Percentiles rank a stretch among this genome's conserved stretches.
Evolutionary conservation across 371 early-diverging fungal species (phyloP).

Genomic region (Zychaea mexicana): DNA sequence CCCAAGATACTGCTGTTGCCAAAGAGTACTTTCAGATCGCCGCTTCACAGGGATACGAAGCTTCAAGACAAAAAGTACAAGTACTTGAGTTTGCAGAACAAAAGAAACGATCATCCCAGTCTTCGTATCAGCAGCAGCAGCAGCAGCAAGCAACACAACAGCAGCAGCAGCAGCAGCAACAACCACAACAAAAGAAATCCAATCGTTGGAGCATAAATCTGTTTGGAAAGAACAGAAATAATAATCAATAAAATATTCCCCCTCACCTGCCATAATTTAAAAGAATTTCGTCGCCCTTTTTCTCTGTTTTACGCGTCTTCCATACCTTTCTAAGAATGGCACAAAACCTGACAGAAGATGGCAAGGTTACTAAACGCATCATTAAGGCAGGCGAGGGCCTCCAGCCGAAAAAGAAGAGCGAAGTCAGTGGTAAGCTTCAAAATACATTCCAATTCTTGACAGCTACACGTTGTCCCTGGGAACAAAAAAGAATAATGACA

Average conservation of each 20-base stretch:
- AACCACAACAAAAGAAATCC: conserved; percentile 24
- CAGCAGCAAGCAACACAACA: conserved; percentile 8
- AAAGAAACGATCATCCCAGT: conserved; percentile 1
- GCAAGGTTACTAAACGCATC: conserved; percentile 40
- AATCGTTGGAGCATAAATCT: conserved; percentile 45
- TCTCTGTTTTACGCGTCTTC: neutral
- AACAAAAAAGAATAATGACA: no score
- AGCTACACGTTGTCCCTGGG: no score
- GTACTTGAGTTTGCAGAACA: conserved; percentile 7
- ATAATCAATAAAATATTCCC: neutral
- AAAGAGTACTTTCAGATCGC: conserved; percentile 51
- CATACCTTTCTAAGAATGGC: conserved; percentile 4
- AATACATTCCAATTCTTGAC: no score
- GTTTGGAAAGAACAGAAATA: conserved; percentile 26
- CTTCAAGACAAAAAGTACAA: conserved; percentile 33
- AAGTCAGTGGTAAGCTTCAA: conserved; percentile 28
- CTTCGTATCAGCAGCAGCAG: conserved; percentile 13
- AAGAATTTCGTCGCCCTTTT: neutral
- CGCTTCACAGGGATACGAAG: conserved; percentile 48
- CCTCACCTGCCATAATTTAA: neutral
- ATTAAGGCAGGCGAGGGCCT: conserved; percentile 27
- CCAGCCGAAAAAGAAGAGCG: conserved; percentile 18
- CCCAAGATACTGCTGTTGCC: conserved; percentile 44
- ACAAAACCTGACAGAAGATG: conserved; percentile 31
- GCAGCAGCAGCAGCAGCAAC: conserved; percentile 7